Conservation (phyloP, 805 yeast genomes). For the Saccharomyces jurei region DNA sequence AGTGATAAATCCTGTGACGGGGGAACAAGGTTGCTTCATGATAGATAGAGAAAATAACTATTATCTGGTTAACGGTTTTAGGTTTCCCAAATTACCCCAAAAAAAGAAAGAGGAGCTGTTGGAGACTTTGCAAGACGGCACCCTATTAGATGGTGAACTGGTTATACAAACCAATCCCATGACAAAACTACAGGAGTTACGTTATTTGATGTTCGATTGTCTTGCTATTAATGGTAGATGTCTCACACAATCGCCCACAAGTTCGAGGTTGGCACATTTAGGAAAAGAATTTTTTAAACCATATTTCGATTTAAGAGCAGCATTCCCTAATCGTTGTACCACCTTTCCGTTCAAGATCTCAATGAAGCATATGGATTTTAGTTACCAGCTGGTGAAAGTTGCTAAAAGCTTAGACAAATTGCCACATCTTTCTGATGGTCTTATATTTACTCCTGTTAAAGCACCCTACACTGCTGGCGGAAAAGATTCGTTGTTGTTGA, state of each 20-base stretch:
- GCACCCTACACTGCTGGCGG: constrained; percentile 76
- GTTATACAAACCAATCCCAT: constrained; percentile 57
- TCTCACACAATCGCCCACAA: constrained; percentile 61
- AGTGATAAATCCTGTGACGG: constrained; percentile 53
- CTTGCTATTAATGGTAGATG: constrained; percentile 71
- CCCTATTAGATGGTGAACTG: constrained; percentile 89
- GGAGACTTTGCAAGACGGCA: constrained; percentile 68
- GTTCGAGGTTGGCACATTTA: constrained; percentile 80
- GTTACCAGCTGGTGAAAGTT: constrained; percentile 71
- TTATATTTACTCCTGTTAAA: constrained; percentile 84
- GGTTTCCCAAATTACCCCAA: constrained; percentile 56
- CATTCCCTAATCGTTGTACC: constrained; percentile 65
- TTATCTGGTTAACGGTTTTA: constrained; percentile 71
- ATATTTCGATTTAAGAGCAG: constrained; percentile 57
- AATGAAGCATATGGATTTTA: constrained; percentile 79
- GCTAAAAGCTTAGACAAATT: constrained; percentile 61
- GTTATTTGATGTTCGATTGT: constrained; percentile 87
- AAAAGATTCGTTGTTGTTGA: constrained; percentile 75
- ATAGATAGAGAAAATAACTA: constrained; percentile 86
- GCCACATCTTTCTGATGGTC: constrained; percentile 88
- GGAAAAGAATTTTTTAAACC: constrained; percentile 77
- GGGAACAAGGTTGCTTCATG: constrained; percentile 82
- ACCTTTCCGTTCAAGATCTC: constrained; percentile 79
- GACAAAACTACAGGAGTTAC: constrained; percentile 52
- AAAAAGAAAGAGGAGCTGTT: constrained; percentile 27